Base-by-base conservation (phyloP, 768 basidiomycete species). In the Amanita jacksonii region DNA sequence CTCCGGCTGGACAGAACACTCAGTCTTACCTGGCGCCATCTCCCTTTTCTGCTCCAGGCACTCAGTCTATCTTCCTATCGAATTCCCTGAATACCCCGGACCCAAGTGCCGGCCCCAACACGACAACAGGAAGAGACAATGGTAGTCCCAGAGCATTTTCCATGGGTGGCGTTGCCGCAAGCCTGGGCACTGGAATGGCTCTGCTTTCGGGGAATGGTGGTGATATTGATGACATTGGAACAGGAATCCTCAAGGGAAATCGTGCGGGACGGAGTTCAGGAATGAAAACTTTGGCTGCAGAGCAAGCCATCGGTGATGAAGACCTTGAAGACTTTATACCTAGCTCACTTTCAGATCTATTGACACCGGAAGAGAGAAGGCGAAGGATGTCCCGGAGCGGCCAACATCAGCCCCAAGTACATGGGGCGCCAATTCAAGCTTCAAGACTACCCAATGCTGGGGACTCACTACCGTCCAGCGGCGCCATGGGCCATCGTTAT, bases 261-360 rank as follows among this genome's bases (percentile, higher is more conserved):
- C 49, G 44, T 31, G 13, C 32, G 25, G 50, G 44, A 36, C 45
- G 46, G 20, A 46, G 49, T 22, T 32, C 48, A 32, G 50, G 47
- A 34, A 53, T 52, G 35, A 38, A 45, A 37, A 49, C 34, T 24
- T 46, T 50, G 24, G 49, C 52, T 36, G 62, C 60, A 13, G 73
- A 72, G 13, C 61, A 63, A 27, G 75, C 74, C 0, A 73, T 71
- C 5, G 79, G 80, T 15, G 85, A 84, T 38, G 88, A 80, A 35
- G 87, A 92, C 51, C 57, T 88, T 38, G 89, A 91, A 55, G 92
- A 91, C 45, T 86, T 97, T 58, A 59, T 98, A 23, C 94, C 94
- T 0, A 81, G 85, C 43, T 87, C 83, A 3, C 66, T 98, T 37
- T 88, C 80, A 20, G 93, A 97, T 48, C 70, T 98, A 5, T 67